These are phyloP conservation scores for Colletotrichum orbiculare DNA, from an alignment of 2,329 filamentous ascomycete genomes.

Conservation along the genomic window DNA sequence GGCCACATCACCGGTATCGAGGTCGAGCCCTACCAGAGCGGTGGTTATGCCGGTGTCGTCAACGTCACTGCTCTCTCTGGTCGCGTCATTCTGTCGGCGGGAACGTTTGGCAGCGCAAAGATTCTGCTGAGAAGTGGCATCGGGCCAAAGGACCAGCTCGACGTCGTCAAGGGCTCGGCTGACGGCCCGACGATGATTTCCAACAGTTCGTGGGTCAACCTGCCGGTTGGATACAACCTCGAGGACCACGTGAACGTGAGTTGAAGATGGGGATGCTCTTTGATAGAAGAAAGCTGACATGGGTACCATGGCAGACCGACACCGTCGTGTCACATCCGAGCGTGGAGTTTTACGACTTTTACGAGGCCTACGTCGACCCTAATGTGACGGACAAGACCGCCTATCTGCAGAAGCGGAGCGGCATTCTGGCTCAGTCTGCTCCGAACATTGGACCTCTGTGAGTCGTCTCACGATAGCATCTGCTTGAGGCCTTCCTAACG, in stretches of 20 bases:
- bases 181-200: slow-evolving; percentile 64
- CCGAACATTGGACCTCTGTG: slow-evolving; percentile 73
- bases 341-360: slow-evolving; percentile 72
- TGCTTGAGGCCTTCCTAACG: not conserved
- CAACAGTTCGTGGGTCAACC: slow-evolving; percentile 63
- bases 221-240: slow-evolving; percentile 69
- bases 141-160: slow-evolving; percentile 70
- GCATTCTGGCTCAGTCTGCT: slow-evolving; percentile 72
- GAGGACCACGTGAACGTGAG: slow-evolving; percentile 64
- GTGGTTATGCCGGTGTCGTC: slow-evolving; percentile 68
- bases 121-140: slow-evolving; percentile 76
- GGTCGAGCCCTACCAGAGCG: slow-evolving; percentile 64
- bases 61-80: slow-evolving; percentile 69
- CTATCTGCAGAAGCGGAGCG: slow-evolving; percentile 62
- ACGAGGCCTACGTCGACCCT: slow-evolving; percentile 65
- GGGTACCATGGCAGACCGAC: slow-evolving; percentile 52
- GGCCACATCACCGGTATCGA: slow-evolving; percentile 75
- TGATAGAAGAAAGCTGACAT: not conserved
- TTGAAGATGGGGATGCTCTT: not conserved
- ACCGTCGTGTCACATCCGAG: slow-evolving; percentile 55
- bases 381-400: slow-evolving; percentile 53
- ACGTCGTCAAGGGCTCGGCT: slow-evolving; percentile 59
- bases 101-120: slow-evolving; percentile 76
- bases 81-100: slow-evolving; percentile 75
- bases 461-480: slow-evolving; percentile 21